Percentiles rank a stretch among this genome's conserved stretches.
Conservation (phyloP, 2,329 filamentous ascomycete genomes). For the Diaporthe vexans region DNA sequence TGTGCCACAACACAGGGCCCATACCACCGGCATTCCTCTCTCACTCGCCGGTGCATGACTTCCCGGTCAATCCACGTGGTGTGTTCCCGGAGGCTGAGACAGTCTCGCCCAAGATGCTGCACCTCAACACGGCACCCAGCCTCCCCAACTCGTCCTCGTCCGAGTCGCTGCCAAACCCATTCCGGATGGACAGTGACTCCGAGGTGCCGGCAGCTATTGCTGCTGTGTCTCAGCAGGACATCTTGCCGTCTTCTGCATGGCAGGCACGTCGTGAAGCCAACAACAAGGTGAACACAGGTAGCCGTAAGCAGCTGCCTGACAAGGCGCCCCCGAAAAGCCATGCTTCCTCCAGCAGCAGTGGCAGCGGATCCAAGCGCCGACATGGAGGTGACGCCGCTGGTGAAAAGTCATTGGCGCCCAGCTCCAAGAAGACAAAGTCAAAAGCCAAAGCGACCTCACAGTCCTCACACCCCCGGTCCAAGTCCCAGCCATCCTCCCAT, state of each 20-base stretch:
- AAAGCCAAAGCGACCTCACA: neutral
- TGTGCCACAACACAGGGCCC: neutral
- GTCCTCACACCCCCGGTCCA: neutral
- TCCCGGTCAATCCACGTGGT: neutral
- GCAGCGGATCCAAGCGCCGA: constrained; percentile 19
- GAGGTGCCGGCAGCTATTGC: neutral
- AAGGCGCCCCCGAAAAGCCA: constrained; percentile 9
- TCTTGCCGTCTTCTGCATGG: neutral
- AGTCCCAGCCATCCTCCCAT: neutral
- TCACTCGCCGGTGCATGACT: neutral
- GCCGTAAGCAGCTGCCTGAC: constrained; percentile 35
- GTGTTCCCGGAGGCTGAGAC: neutral
- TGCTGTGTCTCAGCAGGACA: neutral
- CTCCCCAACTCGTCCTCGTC: constrained; percentile 17
- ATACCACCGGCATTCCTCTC: neutral
- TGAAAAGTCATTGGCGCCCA: neutral
- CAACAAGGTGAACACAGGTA: neutral
- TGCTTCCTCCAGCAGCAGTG: neutral
- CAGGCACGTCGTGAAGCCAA: neutral
- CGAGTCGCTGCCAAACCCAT: constrained; percentile 16
- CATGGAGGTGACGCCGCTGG: neutral
- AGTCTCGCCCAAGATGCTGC: constrained; percentile 28
- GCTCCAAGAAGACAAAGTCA: constrained; percentile 13
- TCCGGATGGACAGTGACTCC: constrained; percentile 18
- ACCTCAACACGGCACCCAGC: neutral